Evolutionary conservation across 164 flowering plant species (phyloP).

Genomic region (Tinospora cordifolia): DNA sequence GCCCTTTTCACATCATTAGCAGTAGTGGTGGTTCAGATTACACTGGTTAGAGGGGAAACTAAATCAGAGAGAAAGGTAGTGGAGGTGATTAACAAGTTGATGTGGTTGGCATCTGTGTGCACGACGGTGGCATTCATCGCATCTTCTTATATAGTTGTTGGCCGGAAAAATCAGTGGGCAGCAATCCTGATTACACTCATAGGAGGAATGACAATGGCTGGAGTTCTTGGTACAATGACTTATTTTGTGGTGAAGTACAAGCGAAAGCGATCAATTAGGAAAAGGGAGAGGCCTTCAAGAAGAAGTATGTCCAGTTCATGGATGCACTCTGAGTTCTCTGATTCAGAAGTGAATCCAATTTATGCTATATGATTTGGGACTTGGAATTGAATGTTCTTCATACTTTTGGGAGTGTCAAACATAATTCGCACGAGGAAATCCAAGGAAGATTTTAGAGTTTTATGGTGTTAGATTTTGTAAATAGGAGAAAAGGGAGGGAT

Average conservation of each 20-base stretch:
- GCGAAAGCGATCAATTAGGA: constrained; percentile 34
- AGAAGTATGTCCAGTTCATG: constrained; percentile 70
- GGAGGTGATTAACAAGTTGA: constrained; percentile 66
- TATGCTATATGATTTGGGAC: constrained; percentile 33
- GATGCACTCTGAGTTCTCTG: constrained; percentile 61
- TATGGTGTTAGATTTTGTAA: no score
- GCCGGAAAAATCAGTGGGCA: constrained; percentile 46
- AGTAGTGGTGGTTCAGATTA: constrained; percentile 74
- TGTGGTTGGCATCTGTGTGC: constrained; percentile 83
- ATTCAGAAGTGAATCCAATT: constrained; percentile 65
- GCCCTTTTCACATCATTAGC: constrained; percentile 74
- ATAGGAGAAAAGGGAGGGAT: no score
- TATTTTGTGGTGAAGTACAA: constrained; percentile 54
- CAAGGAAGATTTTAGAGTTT: no score
- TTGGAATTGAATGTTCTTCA: no score
- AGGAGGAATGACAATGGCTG: constrained; percentile 57
- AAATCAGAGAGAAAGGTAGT: constrained; percentile 59
- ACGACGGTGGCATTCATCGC: constrained; percentile 62
- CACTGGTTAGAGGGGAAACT: constrained; percentile 71
- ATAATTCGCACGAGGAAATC: no score
- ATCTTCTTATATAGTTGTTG: constrained; percentile 64
- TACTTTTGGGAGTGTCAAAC: no score
- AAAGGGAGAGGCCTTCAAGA: constrained; percentile 33
- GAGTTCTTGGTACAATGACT: constrained; percentile 64
- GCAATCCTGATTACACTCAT: constrained; percentile 49